Evolutionary conservation across 2,329 filamentous ascomycete genomes (phyloP).

Genomic region (Dactylonectria estremocensis): DNA sequence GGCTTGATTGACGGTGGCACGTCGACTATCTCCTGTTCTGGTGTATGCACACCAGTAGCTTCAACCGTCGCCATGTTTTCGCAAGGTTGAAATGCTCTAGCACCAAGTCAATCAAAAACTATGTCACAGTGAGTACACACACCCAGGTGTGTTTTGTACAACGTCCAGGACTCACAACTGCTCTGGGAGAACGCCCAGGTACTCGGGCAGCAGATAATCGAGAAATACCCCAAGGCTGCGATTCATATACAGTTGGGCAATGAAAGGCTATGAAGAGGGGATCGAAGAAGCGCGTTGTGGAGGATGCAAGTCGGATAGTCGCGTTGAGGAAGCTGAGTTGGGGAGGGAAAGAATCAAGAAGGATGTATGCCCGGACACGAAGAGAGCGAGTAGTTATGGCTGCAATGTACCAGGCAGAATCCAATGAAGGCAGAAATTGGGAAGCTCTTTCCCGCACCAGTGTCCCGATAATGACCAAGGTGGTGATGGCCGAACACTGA

Average conservation of each 20-base stretch:
- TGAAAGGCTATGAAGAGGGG: not conserved
- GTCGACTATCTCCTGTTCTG: slow-evolving; percentile 30
- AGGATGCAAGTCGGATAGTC: not conserved
- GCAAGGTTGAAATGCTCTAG: slow-evolving; percentile 2
- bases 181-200: not conserved
- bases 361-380: slow-evolving; percentile 3
- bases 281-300: not conserved
- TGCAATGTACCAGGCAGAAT: slow-evolving; percentile 29
- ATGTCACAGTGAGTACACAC: slow-evolving; percentile 14
- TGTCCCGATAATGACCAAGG: slow-evolving; percentile 18
- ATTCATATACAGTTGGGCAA: not conserved
- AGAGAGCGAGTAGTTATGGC: slow-evolving; percentile 36
- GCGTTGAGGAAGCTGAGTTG: slow-evolving; percentile 3
- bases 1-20: slow-evolving; percentile 34
- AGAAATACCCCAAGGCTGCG: not conserved
- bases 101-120: slow-evolving; percentile 10
- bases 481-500: slow-evolving; percentile 1
- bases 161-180: slow-evolving; percentile 15
- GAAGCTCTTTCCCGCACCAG: slow-evolving; percentile 12
- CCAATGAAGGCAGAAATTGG: slow-evolving; percentile 21
- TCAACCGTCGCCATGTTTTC: slow-evolving; percentile 39
- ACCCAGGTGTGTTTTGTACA: slow-evolving; percentile 12
- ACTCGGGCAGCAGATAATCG: not conserved
- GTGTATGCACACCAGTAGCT: slow-evolving; percentile 21
- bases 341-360: slow-evolving; percentile 4